Evolutionary conservation across 345 rosid species (phyloP), one percentile per base, ranked within the genome.

Genomic region (Gossypium rotundifolium): DNA sequence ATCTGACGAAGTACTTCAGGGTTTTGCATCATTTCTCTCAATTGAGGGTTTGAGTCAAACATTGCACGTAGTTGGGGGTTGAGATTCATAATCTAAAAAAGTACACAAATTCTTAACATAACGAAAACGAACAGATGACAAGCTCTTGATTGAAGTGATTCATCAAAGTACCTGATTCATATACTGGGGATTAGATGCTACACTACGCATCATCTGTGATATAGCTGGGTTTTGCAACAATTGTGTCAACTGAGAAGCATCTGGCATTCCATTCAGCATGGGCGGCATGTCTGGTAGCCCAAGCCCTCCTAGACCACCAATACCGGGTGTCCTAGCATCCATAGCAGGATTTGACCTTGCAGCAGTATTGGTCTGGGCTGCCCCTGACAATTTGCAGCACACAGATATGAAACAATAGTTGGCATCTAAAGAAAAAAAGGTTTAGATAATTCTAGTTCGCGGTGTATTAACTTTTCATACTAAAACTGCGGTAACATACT

Each of bases 1-100:
- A 92, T 80, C 80, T 87, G 95, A 25, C 95, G 95, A 75, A 88
- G 85, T 78, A 87, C 81, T 74, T 92, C 97, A 16, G 93, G 94
- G 73, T 90, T 92, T 84, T 92, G 97, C 93, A 88, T 83, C 89
- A 90, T 92, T 65, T 92, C 95, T 81, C 95, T 85, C 81, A 90
- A 22, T 79, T 88, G 97, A 74, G 93, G 86, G 79, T 90, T 92
- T 74, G 77, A 63, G 79, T 90, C 92, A 77, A 88, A 79, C 87
- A 89, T 77, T 67, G 73, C 74, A 60, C 84, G 82, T 51, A 88
- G 82, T 78, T 85, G 92, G 70, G 92, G 90, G 76, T 87, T 84
- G 70, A 82, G 81, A 74, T 65, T 85, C 45, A 87, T 72, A 45
- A 92, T 83, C 93, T 88, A 79, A 65, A 77, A 79, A 11, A 57